Evolutionary conservation across 805 yeast species (phyloP).

Genomic region (Komagataella pseudopastoris): DNA sequence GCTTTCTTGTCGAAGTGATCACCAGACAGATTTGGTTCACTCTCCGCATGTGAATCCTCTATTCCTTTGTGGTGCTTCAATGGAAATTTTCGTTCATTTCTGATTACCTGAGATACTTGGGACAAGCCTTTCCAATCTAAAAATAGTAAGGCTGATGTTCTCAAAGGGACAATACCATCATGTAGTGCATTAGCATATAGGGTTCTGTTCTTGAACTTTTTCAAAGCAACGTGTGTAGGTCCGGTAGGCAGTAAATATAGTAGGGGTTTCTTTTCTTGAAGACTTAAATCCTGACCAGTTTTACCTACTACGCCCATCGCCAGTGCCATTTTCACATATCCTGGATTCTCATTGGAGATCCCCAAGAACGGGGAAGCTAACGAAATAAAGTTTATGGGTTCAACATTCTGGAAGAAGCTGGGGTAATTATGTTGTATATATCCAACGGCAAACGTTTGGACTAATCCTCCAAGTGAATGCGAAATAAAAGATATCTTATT

Average conservation of each 20-base stretch:
- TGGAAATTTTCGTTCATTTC: conserved; percentile 4
- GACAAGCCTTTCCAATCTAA: conserved; percentile 73
- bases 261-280: conserved; percentile 46
- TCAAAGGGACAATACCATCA: conserved; percentile 91
- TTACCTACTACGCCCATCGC: conserved; percentile 85
- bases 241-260: conserved; percentile 65
- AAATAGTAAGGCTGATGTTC: conserved; percentile 79
- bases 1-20: neutral
- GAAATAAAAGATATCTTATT: conserved; percentile 73
- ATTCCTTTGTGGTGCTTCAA: neutral
- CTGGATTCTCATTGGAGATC: conserved; percentile 76
- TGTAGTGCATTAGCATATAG: conserved; percentile 81
- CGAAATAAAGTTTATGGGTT: conserved; percentile 70
- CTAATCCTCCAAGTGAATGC: conserved; percentile 89
- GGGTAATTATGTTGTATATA: conserved; percentile 61
- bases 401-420: conserved; percentile 46
- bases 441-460: conserved; percentile 84
- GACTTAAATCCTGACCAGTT: conserved; percentile 83
- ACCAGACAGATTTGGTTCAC: neutral
- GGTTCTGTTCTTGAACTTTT: conserved; percentile 56
- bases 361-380: conserved; percentile 88
- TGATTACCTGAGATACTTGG: conserved; percentile 26
- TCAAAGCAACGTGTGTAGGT: conserved; percentile 53
- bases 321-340: conserved; percentile 69
- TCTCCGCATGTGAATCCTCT: conserved; percentile 1